Evolutionary conservation across 306 rosid genomes (phyloP).

Genomic region (Boehmeria nivea): DNA sequence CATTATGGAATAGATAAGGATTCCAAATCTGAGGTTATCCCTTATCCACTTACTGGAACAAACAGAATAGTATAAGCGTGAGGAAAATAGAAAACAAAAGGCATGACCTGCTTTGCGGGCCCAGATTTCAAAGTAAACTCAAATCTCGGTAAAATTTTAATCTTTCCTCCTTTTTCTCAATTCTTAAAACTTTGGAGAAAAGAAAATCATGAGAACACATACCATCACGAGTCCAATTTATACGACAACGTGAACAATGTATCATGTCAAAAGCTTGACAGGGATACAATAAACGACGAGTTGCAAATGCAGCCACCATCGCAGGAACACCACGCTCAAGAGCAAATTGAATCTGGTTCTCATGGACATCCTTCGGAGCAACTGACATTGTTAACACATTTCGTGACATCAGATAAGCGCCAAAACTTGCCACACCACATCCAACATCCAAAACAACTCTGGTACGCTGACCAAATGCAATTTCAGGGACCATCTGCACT

Average conservation of each 20-base stretch:
- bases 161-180: constrained; percentile 10
- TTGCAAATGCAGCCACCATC: constrained; percentile 84
- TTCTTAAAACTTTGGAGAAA: not conserved
- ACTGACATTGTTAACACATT: constrained; percentile 77
- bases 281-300: constrained; percentile 76
- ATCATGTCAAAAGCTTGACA: constrained; percentile 92
- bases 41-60: not conserved
- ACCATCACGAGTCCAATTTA: constrained; percentile 95
- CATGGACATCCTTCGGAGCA: constrained; percentile 97
- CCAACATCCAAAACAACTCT: constrained; percentile 87
- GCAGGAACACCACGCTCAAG: constrained; percentile 99
- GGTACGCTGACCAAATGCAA: constrained; percentile 73
- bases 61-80: not conserved
- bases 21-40: too few relatives aligned
- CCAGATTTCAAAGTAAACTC: not conserved
- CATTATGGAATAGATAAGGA: too few relatives aligned
- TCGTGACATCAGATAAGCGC: constrained; percentile 75
- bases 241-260: constrained; percentile 94
- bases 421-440: constrained; percentile 97
- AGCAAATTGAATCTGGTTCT: constrained; percentile 95
- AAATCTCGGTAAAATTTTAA: not conserved
- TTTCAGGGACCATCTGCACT: constrained; percentile 68
- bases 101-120: not conserved
- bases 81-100: not conserved
- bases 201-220: constrained; percentile 15